Evolutionary conservation across 2,329 filamentous ascomycete species (phyloP).

Genomic region (Pyrenophora teres): DNA sequence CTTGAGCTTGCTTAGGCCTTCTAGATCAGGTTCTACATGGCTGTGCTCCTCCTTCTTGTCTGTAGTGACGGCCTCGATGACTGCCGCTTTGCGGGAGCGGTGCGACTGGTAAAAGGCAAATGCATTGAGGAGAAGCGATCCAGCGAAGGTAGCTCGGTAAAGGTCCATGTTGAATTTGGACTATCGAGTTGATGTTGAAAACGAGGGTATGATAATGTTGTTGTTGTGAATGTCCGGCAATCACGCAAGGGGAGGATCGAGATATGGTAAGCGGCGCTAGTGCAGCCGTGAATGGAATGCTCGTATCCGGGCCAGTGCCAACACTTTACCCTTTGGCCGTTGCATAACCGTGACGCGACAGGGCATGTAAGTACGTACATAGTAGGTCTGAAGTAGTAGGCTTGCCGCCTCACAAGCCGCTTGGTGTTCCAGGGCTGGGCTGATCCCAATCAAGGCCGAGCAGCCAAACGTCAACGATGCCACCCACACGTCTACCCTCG

Average conservation of each 20-base stretch:
- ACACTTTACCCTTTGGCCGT: not conserved
- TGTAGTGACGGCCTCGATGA: conserved; percentile 8
- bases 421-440: not conserved
- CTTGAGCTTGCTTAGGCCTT: conserved; percentile 47
- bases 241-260: conserved; percentile 4
- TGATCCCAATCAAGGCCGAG: conserved; percentile 6
- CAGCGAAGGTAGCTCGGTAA: conserved; percentile 37
- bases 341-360: not conserved
- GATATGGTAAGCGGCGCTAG: conserved; percentile 2
- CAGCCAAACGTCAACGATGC: not conserved
- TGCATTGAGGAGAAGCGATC: conserved; percentile 34
- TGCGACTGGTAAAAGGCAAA: conserved; percentile 35
- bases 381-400: conserved; percentile 1
- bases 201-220: not conserved
- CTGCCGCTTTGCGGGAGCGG: conserved; percentile 20
- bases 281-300: not conserved
- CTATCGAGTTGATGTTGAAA: conserved; percentile 2
- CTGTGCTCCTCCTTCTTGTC: conserved; percentile 34
- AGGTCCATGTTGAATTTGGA: conserved; percentile 35
- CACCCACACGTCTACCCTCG: not conserved
- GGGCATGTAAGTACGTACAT: not conserved
- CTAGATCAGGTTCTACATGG: conserved; percentile 29
- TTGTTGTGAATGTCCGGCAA: conserved; percentile 11
- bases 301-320: not conserved
- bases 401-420: conserved; percentile 6